Evolutionary conservation across 306 rosid genomes (phyloP), one percentile per base, ranked within the genome.

Genomic region (Cicer arietinum): DNA sequence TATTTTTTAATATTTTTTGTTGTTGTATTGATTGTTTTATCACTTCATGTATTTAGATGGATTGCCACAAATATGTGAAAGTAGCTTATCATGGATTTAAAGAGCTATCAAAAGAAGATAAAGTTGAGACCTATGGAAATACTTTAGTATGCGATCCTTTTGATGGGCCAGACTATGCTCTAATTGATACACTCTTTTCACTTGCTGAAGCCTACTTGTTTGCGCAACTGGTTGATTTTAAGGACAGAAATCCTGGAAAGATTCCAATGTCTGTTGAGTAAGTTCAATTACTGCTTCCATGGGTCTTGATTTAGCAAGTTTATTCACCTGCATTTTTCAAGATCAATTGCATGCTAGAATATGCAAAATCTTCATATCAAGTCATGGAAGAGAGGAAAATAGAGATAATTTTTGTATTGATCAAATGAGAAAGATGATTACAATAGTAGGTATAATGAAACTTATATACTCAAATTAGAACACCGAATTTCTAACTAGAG

Each of bases 61-160:
- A 94, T 81, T 89, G 99, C 17, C 99, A 94, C 86, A 94, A 94
- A 83, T 94, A 94, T 83, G 99, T 94, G 72, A 94, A 92, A 87
- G 93, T 94, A 50, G 98, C 99, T 67, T 94, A 94, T 81, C 99
- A 94, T 84, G 99, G 98, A 77, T 90, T 92, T 73, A 85, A 81
- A 64, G 98, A 92, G 84, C 59, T 94, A 80, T 90, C 96, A 2
- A 94, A 94, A 88, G 99, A 86, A 84, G 95, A 89, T 76, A 94
- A 94, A 90, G 93, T 94, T 70, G 81, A 71, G 82, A 90, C 89
- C 78, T 94, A 94, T 30, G 93, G 97, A 58, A 92, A 86, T 85
- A 92, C 99, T 67, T 85, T 94, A 78, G 79, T 90, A 45, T 86
- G 97, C 46, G 92, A 94, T 80, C 89, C 98, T 62, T 94, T 94